phyloP scores from a whole-genome alignment of 106 monocot species.

The Phalaenopsis equestris region DNA sequence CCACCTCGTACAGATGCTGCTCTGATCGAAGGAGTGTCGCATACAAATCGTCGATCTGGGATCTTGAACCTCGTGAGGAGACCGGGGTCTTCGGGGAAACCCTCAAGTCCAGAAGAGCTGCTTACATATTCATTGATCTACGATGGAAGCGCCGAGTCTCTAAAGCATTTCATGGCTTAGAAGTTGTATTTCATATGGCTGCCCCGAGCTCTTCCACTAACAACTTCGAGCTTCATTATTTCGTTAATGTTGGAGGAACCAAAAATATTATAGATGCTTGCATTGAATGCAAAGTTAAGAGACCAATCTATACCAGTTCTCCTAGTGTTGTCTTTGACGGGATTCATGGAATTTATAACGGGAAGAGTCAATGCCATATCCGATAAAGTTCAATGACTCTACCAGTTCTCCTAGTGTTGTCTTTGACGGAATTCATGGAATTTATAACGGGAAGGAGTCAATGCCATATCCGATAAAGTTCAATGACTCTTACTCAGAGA shows the following conservation, averaged over 20 bases:
- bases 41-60: slow-evolving; percentile 83
- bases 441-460: slow-evolving; percentile 66
- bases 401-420: slow-evolving; percentile 98
- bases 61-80: slow-evolving; percentile 56
- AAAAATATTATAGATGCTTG: slow-evolving; percentile 96
- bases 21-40: slow-evolving; percentile 50
- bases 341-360: slow-evolving; percentile 72
- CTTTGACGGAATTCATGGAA: slow-evolving; percentile 87
- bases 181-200: slow-evolving; percentile 96
- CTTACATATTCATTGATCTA: slow-evolving; percentile 77
- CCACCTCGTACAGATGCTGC: slow-evolving; percentile 87
- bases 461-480: slow-evolving; percentile 81
- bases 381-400: slow-evolving; percentile 91
- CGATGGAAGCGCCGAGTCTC: slow-evolving; percentile 53
- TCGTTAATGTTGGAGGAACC: slow-evolving; percentile 94
- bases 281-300: slow-evolving; percentile 81
- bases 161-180: slow-evolving; percentile 64
- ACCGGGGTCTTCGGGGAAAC: slow-evolving; percentile 42
- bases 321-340: slow-evolving; percentile 98
- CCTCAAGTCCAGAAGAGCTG: slow-evolving; percentile 57
- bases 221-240: slow-evolving; percentile 86
- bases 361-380: slow-evolving; percentile 75
- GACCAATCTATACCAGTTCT: slow-evolving; percentile 87
- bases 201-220: slow-evolving; percentile 96
- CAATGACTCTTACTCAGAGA: slow-evolving; percentile 97